Evolutionary conservation across 345 rosid species (phyloP), one percentile per base, ranked within the genome.

Genomic region (Schrenkiella parvula): DNA sequence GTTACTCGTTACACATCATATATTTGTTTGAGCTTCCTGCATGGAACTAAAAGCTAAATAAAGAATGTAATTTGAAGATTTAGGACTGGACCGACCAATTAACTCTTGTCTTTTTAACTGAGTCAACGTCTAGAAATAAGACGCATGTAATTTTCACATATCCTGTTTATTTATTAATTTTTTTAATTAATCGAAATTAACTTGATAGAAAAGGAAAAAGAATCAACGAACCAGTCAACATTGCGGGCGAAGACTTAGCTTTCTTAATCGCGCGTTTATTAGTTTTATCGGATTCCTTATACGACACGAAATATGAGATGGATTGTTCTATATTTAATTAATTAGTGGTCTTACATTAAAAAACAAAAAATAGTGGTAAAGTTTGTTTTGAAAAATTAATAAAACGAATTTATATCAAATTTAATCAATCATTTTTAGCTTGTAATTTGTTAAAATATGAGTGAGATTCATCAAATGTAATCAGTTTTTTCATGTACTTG

Each of bases 211-310:
- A 64, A 22, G 19, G 9, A 11, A 17, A 47, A 13, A 14, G 18
- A 21, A 50, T 21, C 9, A 21, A 44, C 18, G 41, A 12, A 32
- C 42, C 68, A 52, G 73, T 75, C 79, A 68, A 75, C 39, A 25
- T 68, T 41, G 47, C 68, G 18, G 68, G 68, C 68, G 56, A 50
- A 12, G 73, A 67, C 78, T 67, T 74, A 14, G 54, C 23, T 67
- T 67, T 51, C 68, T 67, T 67, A 74, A 66, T 74, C 62, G 78
- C 56, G 73, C n/a, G n/a, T n/a, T 68, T 51, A 60, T 48, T 21
- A 37, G 28, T 37, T 46, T 29, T 18, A 35, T 42, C 8, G 5
- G 32, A 28, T 60, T 41, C 23, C 73, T 59, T 67, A 38, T n/a
- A 56, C 11, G 51, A 65, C 41, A 66, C 60, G 66, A 42, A 2